These are phyloP conservation scores for Blastomyces percursus DNA, from an alignment of 2,329 filamentous ascomycete species.

Conservation along the genomic window DNA sequence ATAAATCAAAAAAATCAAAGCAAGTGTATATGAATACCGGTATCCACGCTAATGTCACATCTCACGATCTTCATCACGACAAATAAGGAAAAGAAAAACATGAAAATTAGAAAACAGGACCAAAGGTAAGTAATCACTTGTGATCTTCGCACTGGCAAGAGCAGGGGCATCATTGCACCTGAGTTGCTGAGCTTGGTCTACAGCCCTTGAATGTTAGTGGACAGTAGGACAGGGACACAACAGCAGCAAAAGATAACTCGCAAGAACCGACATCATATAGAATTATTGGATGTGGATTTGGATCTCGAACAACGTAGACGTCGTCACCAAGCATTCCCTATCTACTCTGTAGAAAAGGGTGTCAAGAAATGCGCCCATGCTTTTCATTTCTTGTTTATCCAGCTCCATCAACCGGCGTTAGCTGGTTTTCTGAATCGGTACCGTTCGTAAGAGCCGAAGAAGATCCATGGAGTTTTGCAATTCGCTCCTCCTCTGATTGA, in stretches of 20 bases:
- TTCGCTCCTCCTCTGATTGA: conserved; percentile 65
- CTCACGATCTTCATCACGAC: background rate
- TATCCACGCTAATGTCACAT: conserved; percentile 2
- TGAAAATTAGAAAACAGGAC: background rate
- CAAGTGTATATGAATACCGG: background rate
- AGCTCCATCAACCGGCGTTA: conserved; percentile 9
- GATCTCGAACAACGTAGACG: background rate
- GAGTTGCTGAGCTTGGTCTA: background rate
- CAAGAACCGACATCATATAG: conserved; percentile 1
- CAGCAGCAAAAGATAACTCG: background rate
- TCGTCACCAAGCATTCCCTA: background rate
- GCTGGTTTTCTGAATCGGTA: background rate
- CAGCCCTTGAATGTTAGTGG: background rate
- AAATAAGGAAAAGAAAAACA: background rate
- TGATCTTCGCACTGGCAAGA: background rate
- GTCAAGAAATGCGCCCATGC: background rate
- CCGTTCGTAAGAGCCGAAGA: background rate
- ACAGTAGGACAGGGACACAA: background rate
- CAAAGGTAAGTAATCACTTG: background rate
- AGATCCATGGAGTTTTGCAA: conserved; percentile 31
- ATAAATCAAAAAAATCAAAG: background rate
- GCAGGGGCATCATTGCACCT: background rate
- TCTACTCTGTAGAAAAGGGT: background rate
- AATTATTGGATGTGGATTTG: background rate
- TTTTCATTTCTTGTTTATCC: conserved; percentile 5